Base-by-base conservation (phyloP, 345 rosid genomes). In the Lepidium aucheri region DNA sequence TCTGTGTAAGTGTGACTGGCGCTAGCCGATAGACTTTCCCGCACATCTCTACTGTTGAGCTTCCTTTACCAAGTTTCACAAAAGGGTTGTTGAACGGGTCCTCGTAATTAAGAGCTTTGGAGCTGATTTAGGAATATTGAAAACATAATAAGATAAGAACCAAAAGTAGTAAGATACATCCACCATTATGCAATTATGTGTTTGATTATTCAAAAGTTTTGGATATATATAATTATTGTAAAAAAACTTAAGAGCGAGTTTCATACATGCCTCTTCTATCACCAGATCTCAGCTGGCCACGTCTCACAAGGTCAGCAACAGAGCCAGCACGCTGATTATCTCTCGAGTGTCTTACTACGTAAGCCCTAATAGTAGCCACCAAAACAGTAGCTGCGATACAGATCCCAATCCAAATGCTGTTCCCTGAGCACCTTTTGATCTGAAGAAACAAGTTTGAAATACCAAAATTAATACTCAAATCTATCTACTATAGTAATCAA, bases 181-280 rank as follows among this genome's bases (percentile, higher is more conserved):
- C 33, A 57, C n/a, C 14, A 2, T 4, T 20, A 26, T 56, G 18
- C 18, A 30, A 15, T 8, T 47, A 49, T 22, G 56, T 18, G 32
- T 7, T 20, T 20, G 9, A 62, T 20, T 30, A 17, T 8, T 53
- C 33, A 53, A 30, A 52, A 4, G 16, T 40, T 42, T 12, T 7
- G 17, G 18, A 4, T 42, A 10, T 42, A 9, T 4, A 30, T 18
- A 28, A 60, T 4, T 34, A 32, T 0, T 7, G 13, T 2, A 36
- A 55, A 56, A 17, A 65, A 66, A 72, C 35, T 14, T 10, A 43
- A 65, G 67, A 51, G 38, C 12, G 73, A 53, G 68, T 38, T 55
- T 80, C 99, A 76, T 90, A 90, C 99, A 94, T 90, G 97, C 99
- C 97, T 88, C 99, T 86, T 86, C 97, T 85, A 86, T 88, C 96